Evolutionary conservation across 306 rosid genomes (phyloP).

Genomic region (Begonia fuchsioides): DNA sequence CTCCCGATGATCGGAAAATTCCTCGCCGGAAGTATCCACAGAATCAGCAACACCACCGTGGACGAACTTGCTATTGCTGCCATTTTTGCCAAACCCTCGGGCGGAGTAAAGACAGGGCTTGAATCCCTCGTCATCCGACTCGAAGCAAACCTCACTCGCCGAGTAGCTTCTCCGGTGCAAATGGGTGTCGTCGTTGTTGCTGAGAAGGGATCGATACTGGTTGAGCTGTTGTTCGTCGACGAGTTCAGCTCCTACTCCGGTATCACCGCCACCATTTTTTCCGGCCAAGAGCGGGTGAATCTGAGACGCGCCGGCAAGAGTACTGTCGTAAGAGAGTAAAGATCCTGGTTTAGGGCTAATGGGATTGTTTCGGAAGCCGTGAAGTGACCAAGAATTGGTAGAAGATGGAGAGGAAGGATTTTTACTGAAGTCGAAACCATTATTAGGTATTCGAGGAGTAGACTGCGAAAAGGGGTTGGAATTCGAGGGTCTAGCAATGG

Average conservation of each 20-base stretch:
- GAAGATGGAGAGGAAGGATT: conserved; percentile 46
- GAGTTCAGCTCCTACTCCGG: conserved; percentile 20
- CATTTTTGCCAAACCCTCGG: conserved; percentile 73
- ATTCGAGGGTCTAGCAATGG: conserved; percentile 33
- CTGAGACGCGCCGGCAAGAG: conserved; percentile 28
- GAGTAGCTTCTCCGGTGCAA: conserved; percentile 62
- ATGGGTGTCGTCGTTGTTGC: conserved; percentile 30
- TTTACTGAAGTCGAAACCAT: conserved; percentile 29
- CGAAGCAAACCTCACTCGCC: conserved; percentile 57
- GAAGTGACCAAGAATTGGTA: conserved; percentile 33
- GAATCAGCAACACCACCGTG: conserved; percentile 46
- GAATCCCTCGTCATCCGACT: conserved; percentile 30
- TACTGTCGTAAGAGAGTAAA: conserved; percentile 41
- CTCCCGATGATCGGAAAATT: conserved; percentile 11
- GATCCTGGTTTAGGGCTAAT: conserved; percentile 62
- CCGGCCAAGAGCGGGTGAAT: conserved; percentile 20
- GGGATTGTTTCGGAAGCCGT: conserved; percentile 42
- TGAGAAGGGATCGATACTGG: conserved; percentile 10
- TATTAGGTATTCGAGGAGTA: conserved; percentile 16
- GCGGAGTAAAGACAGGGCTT: conserved; percentile 77
- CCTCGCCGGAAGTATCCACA: conserved; percentile 14
- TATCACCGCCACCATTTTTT: conserved; percentile 26
- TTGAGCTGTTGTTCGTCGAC: conserved; percentile 15
- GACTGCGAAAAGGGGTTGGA: conserved; percentile 37
- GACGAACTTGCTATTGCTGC: conserved; percentile 55